Percentiles rank a stretch among this genome's conserved stretches.
Conservation (phyloP, 495 filamentous ascomycete genomes). For the Xylona heveae region DNA sequence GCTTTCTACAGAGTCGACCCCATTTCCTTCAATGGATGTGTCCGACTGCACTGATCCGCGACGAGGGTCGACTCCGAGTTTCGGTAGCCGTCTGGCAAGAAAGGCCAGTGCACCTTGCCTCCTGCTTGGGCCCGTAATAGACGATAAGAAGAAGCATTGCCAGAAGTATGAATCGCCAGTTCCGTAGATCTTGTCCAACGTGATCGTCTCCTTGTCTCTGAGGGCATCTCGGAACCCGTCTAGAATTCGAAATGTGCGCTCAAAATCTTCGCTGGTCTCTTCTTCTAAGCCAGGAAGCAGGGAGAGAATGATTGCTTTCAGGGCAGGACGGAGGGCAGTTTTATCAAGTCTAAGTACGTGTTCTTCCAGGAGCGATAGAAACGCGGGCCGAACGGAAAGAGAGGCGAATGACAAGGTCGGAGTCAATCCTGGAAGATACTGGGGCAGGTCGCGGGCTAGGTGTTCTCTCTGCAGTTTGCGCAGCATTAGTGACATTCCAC, state of each 20-base stretch:
- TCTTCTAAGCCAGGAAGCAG: conserved; percentile 85
- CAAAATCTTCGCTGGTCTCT: conserved; percentile 92
- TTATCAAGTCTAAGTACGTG: conserved; percentile 52
- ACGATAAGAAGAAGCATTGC: conserved; percentile 91
- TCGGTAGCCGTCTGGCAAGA: conserved; percentile 58
- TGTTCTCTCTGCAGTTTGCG: conserved; percentile 29
- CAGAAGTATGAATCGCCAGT: conserved; percentile 77
- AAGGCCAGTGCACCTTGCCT: conserved; percentile 76
- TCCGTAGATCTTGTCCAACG: conserved; percentile 27
- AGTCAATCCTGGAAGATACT: conserved; percentile 79
- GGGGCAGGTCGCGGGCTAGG: conserved; percentile 54
- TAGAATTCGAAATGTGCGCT: conserved; percentile 57
- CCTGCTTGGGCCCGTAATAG: conserved; percentile 68
- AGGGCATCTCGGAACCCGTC: conserved; percentile 56
- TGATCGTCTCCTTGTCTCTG: conserved; percentile 22
- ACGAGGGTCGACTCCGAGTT: conserved; percentile 28
- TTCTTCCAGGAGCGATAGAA: conserved; percentile 63
- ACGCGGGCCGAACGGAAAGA: conserved; percentile 63
- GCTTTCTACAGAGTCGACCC: conserved; percentile 9
- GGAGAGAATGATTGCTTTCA: conserved; percentile 72
- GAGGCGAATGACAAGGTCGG: conserved; percentile 85
- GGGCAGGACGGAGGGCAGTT: conserved; percentile 52
- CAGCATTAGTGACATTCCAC: background rate
- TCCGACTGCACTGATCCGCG: background rate
- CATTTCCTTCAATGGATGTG: conserved; percentile 8